A percentile compares a stretch with the other conserved stretches of the same genome.
Evolutionary conservation across 352 stramenopile species (phyloP).

Genomic region (Globisporangium ultimum): DNA sequence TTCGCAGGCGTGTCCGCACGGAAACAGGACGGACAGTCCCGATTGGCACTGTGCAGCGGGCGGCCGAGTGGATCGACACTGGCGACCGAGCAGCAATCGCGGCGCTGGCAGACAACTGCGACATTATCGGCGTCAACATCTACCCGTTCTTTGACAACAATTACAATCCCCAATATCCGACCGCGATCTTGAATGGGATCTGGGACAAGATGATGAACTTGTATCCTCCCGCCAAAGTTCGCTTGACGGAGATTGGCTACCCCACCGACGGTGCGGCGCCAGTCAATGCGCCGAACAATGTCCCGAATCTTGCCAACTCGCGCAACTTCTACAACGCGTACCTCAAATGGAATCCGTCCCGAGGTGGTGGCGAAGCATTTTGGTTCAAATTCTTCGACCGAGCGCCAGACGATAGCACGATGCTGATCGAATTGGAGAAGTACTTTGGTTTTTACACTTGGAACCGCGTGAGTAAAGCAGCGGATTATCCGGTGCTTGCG

Average conservation of each 20-base stretch:
- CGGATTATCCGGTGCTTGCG: slow-evolving; percentile 33
- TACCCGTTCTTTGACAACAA: slow-evolving; percentile 72
- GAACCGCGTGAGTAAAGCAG: slow-evolving; percentile 29
- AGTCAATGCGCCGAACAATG: slow-evolving; percentile 32
- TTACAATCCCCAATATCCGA: slow-evolving; percentile 41
- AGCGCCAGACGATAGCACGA: slow-evolving; percentile 39
- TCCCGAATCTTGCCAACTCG: slow-evolving; percentile 48
- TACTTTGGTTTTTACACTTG: slow-evolving; percentile 78
- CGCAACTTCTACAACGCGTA: slow-evolving; percentile 60
- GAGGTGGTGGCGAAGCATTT: slow-evolving; percentile 49
- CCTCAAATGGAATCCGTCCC: slow-evolving; percentile 49
- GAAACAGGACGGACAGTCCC: slow-evolving; percentile 34
- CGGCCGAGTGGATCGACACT: slow-evolving; percentile 51
- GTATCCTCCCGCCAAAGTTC: slow-evolving; percentile 51
- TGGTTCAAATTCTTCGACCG: slow-evolving; percentile 86
- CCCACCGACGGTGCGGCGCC: slow-evolving; percentile 39
- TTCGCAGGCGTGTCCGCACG: slow-evolving; percentile 26
- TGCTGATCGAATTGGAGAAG: slow-evolving; percentile 48
- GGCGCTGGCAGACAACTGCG: slow-evolving; percentile 39
- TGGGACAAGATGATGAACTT: slow-evolving; percentile 53
- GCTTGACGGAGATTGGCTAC: slow-evolving; percentile 64
- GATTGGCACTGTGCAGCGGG: slow-evolving; percentile 71
- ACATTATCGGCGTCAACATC: slow-evolving; percentile 82
- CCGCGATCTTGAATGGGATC: slow-evolving; percentile 47
- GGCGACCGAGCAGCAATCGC: slow-evolving; percentile 32